Evolutionary conservation across 2,329 filamentous ascomycete genomes (phyloP).

Genomic region (Epichloe festucae): DNA sequence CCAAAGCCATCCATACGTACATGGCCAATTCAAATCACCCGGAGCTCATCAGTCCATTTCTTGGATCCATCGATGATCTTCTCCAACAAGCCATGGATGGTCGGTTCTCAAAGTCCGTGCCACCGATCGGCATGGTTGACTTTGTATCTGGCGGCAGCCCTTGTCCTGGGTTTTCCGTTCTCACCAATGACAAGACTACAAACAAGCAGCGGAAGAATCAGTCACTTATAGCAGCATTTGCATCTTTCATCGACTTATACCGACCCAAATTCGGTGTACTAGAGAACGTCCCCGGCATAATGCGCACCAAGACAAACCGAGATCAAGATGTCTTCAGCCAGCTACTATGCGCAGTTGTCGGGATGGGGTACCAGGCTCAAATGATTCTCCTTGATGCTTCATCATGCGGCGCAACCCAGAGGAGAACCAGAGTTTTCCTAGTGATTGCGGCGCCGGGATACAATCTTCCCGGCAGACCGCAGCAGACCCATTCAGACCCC

Average conservation of each 20-base stretch:
- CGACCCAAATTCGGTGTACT: constrained; percentile 62
- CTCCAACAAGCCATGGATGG: constrained; percentile 43
- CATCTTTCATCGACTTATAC: constrained; percentile 61
- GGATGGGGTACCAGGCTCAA: constrained; percentile 63
- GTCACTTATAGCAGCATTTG: constrained; percentile 65
- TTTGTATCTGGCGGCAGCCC: constrained; percentile 63
- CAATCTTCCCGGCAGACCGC: constrained; percentile 40
- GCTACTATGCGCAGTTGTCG: constrained; percentile 58
- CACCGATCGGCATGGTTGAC: constrained; percentile 49
- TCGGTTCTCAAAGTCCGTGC: constrained; percentile 31
- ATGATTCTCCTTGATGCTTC: constrained; percentile 58
- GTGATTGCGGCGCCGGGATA: constrained; percentile 56
- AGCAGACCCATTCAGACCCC: constrained; percentile 51
- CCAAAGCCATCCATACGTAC: constrained; percentile 56
- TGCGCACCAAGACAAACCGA: constrained; percentile 30
- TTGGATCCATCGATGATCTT: constrained; percentile 61
- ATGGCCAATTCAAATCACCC: constrained; percentile 46
- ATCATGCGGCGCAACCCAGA: constrained; percentile 53
- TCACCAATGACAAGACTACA: constrained; percentile 47
- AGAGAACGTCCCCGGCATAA: constrained; percentile 63
- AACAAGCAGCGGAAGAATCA: constrained; percentile 51
- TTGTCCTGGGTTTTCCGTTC: constrained; percentile 59
- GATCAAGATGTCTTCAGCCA: constrained; percentile 59
- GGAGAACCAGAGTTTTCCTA: constrained; percentile 56
- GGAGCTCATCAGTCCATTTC: constrained; percentile 39